Evolutionary conservation across 148 eudicot species (phyloP).

Genomic region (Fagopyrum esculentum): DNA sequence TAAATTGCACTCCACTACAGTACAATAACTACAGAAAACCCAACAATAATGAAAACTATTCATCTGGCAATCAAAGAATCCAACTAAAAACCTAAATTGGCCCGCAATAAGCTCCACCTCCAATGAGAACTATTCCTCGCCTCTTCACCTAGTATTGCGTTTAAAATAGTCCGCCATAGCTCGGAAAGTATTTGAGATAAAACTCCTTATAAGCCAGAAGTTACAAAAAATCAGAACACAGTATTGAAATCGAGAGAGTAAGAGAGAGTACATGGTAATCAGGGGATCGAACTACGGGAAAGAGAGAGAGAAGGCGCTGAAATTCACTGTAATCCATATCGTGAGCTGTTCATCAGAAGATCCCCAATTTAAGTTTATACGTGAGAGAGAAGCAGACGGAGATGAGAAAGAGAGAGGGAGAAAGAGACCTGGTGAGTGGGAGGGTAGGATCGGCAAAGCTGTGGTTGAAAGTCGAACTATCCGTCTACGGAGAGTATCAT

Average conservation of each 20-base stretch:
- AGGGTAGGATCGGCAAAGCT: neutral
- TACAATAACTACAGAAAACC: neutral
- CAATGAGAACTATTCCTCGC: neutral
- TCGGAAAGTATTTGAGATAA: neutral
- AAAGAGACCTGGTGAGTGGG: neutral
- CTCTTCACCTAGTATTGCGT: neutral
- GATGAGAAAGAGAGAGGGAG: neutral
- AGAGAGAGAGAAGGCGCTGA: slow-evolving; percentile 50
- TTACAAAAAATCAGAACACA: neutral
- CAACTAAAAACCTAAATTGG: slow-evolving; percentile 1
- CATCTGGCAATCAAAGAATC: neutral
- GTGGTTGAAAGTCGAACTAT: neutral
- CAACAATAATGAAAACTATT: neutral
- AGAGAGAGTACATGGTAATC: slow-evolving; percentile 46
- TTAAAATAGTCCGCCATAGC: neutral
- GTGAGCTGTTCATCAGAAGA: slow-evolving; percentile 6
- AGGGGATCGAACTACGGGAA: slow-evolving; percentile 61
- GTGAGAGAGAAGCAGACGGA: neutral
- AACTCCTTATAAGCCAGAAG: neutral
- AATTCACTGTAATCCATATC: slow-evolving; percentile 66
- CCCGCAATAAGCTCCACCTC: neutral
- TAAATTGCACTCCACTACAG: neutral
- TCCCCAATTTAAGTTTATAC: neutral
- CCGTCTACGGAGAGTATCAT: neutral
- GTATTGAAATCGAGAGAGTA: neutral